A percentile compares a stretch with the other conserved stretches of the same genome.
Conservation (phyloP, 2,329 filamentous ascomycete genomes). For the Aspergillus melleus region DNA sequence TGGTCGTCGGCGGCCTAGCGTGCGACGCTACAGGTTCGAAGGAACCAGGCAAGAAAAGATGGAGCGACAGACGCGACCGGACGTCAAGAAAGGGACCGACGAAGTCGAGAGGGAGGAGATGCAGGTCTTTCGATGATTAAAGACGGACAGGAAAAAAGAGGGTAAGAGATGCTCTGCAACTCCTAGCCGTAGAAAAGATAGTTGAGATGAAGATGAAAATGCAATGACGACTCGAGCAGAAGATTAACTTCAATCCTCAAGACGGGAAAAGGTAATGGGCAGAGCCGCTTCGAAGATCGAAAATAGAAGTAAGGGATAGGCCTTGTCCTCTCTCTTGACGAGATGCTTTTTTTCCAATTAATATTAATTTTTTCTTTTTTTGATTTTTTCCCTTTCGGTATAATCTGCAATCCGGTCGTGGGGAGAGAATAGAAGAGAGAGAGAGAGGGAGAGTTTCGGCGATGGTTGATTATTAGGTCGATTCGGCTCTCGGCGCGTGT, state of each 20-base stretch:
- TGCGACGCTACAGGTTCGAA: constrained; percentile 12
- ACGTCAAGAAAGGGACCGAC: constrained; percentile 21
- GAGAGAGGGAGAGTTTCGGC: constrained; percentile 13
- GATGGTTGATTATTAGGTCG: constrained; percentile 11
- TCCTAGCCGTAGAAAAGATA: constrained; percentile 26
- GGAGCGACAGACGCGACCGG: constrained; percentile 25
- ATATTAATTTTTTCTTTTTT: constrained; percentile 7
- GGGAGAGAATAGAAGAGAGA: constrained; percentile 23
- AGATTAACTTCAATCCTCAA: constrained; percentile 8
- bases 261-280: constrained; percentile 12
- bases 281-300: constrained; percentile 12
- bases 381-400: constrained; percentile 15
- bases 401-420: constrained; percentile 3
- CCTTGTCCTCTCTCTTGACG: neutral
- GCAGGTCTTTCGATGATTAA: constrained; percentile 18
- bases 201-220: constrained; percentile 24
- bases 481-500: constrained; percentile 23
- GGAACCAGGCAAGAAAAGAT: constrained; percentile 14
- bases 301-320: constrained; percentile 11
- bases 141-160: constrained; percentile 15
- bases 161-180: constrained; percentile 40
- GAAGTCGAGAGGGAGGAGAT: constrained; percentile 20
- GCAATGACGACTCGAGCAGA: constrained; percentile 18
- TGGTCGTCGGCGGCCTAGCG: constrained; percentile 12
- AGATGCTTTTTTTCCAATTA: constrained; percentile 8